These are phyloP conservation scores for Penicillium sumatraense DNA, from an alignment of 2,329 filamentous ascomycete species.

Conservation along the genomic window DNA sequence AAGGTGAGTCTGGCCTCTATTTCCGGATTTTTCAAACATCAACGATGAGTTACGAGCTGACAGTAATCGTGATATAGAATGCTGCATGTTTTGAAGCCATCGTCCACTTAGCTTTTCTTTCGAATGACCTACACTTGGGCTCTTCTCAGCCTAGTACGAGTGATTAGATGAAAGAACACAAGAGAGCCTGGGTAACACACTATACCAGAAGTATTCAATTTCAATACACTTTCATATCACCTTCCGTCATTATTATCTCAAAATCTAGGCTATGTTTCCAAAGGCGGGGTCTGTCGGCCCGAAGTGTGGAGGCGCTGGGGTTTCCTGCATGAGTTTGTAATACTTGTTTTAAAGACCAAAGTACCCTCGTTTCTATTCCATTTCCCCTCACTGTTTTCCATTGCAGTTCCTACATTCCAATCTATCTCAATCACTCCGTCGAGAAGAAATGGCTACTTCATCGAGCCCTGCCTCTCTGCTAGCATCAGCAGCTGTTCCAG, in stretches of 20 bases:
- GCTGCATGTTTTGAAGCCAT: background rate
- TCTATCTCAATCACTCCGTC: background rate
- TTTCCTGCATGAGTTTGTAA: too few relatives aligned
- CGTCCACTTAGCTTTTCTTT: background rate
- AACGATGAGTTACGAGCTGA: too few relatives aligned
- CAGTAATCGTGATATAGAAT: background rate
- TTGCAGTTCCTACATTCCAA: background rate
- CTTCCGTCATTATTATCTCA: too few relatives aligned
- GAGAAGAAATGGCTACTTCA: background rate
- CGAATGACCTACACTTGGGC: background rate
- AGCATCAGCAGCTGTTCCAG: constrained; percentile 14
- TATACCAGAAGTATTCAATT: too few relatives aligned
- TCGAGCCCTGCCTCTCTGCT: background rate
- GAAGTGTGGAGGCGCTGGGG: too few relatives aligned
- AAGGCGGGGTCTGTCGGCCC: too few relatives aligned
- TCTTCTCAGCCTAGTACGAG: background rate
- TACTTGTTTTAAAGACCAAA: too few relatives aligned
- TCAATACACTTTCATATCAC: too few relatives aligned
- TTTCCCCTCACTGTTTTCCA: background rate
- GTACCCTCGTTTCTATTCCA: too few relatives aligned
- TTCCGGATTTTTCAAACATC: background rate
- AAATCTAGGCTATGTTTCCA: too few relatives aligned
- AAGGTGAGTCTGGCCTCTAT: constrained; percentile 25
- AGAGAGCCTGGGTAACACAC: too few relatives aligned
- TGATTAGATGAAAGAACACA: background rate